A percentile compares a stretch with the other conserved stretches of the same genome.
Conservation (phyloP, 805 yeast species). For the Suhomyces sp. region DNA sequence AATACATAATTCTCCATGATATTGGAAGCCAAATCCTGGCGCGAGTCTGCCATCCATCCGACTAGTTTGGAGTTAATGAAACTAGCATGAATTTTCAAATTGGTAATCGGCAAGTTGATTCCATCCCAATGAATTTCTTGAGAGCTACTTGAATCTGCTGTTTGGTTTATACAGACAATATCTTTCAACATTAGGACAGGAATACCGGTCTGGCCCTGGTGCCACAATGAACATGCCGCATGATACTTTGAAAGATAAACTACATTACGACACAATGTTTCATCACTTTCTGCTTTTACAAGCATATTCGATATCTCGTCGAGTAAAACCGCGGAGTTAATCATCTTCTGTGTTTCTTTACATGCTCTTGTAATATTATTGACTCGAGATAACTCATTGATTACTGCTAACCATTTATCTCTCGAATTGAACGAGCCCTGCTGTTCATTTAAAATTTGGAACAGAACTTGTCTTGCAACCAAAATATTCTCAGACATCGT, state of each 20-base stretch:
- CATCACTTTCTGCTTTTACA: constrained; percentile 5
- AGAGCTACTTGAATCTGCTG: background rate
- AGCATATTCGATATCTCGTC: constrained; percentile 25
- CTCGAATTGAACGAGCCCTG: background rate
- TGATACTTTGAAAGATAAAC: constrained; percentile 37
- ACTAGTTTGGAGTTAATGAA: constrained; percentile 46
- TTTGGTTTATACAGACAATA: constrained; percentile 4
- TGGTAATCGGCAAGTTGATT: constrained; percentile 13
- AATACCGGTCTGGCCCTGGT: constrained; percentile 49
- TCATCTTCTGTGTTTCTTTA: constrained; percentile 45
- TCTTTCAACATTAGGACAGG: constrained; percentile 55
- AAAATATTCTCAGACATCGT: constrained; percentile 42
- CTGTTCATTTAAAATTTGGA: constrained; percentile 25
- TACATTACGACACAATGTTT: constrained; percentile 5
- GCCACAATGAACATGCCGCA: constrained; percentile 65
- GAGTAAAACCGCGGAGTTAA: constrained; percentile 47
- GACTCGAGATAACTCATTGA: constrained; percentile 41
- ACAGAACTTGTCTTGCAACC: constrained; percentile 38
- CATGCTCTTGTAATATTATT: constrained; percentile 38
- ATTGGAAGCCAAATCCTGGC: constrained; percentile 59
- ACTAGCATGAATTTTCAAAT: constrained; percentile 17
- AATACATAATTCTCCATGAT: constrained; percentile 58
- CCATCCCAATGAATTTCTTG: background rate
- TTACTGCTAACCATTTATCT: constrained; percentile 18
- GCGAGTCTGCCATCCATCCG: constrained; percentile 69